phyloP scores from a whole-genome alignment of 148 eudicot species.

The Vaccinium macrocarpon region DNA sequence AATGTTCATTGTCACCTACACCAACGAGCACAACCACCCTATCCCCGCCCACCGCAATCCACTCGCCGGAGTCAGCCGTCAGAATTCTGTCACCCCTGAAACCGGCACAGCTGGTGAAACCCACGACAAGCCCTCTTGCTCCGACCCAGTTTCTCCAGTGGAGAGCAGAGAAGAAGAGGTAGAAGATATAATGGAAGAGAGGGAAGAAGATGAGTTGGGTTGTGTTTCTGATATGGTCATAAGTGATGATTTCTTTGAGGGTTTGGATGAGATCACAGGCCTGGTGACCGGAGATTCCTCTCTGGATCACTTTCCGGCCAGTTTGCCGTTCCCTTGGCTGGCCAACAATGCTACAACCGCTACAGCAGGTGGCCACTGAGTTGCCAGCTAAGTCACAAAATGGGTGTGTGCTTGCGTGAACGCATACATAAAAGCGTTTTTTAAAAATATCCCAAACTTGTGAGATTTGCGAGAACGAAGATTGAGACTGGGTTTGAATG shows the following conservation, averaged over 20 bases:
- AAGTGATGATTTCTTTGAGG: conserved; percentile 70
- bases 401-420: background rate
- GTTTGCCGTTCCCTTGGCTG: conserved; percentile 38
- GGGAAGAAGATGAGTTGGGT: conserved; percentile 47
- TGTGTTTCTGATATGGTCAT: conserved; percentile 40
- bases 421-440: background rate
- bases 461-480: background rate
- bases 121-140: conserved; percentile 27
- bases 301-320: conserved; percentile 34
- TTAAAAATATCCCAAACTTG: background rate
- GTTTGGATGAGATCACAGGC: conserved; percentile 60
- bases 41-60: conserved; percentile 83
- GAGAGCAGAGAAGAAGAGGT: conserved; percentile 38
- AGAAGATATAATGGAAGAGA: conserved; percentile 35
- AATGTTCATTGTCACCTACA: conserved; percentile 91
- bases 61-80: conserved; percentile 82
- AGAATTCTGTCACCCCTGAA: conserved; percentile 34
- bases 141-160: conserved; percentile 36
- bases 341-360: conserved; percentile 34
- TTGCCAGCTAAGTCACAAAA: background rate
- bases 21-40: conserved; percentile 84
- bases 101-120: conserved; percentile 24
- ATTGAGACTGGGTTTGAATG: background rate
- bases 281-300: conserved; percentile 43
- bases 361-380: conserved; percentile 61